Conservation (phyloP, 2,329 filamentous ascomycete genomes). For the Colletotrichum lupini region DNA sequence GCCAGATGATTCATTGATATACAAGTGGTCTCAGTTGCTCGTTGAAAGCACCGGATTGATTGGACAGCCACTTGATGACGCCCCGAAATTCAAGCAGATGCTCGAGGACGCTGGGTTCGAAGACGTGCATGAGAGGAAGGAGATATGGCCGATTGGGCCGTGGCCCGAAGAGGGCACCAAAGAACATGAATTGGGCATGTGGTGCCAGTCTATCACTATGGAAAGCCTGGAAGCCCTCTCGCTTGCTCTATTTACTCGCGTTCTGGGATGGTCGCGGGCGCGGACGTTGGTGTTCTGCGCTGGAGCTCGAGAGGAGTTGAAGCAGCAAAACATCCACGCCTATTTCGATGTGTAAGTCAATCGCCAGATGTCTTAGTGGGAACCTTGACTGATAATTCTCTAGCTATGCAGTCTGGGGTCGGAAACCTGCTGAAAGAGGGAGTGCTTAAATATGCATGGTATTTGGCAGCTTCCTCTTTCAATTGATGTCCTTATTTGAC, state of each 20-base stretch:
- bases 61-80: not conserved
- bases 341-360: too few species aligned
- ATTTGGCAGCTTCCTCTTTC: not conserved
- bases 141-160: conserved; percentile 47
- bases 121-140: conserved; percentile 43
- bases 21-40: conserved; percentile 38
- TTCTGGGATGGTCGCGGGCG: too few species aligned
- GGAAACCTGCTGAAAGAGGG: not conserved
- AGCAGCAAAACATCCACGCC: too few species aligned
- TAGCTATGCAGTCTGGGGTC: too few species aligned
- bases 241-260: too few species aligned
- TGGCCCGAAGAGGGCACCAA: conserved; percentile 8
- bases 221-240: conserved; percentile 41
- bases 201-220: conserved; percentile 35
- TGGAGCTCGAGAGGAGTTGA: too few species aligned
- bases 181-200: conserved; percentile 47
- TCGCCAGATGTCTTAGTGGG: too few species aligned
- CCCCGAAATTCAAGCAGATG: not conserved
- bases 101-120: conserved; percentile 46
- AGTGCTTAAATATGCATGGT: not conserved
- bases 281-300: too few species aligned
- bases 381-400: too few species aligned
- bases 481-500: too few species aligned
- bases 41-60: conserved; percentile 5
- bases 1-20: not conserved